Percentiles rank a stretch among this genome's conserved stretches.
Conservation (phyloP, 164 flowering plant species). For the Vitis riparia region DNA sequence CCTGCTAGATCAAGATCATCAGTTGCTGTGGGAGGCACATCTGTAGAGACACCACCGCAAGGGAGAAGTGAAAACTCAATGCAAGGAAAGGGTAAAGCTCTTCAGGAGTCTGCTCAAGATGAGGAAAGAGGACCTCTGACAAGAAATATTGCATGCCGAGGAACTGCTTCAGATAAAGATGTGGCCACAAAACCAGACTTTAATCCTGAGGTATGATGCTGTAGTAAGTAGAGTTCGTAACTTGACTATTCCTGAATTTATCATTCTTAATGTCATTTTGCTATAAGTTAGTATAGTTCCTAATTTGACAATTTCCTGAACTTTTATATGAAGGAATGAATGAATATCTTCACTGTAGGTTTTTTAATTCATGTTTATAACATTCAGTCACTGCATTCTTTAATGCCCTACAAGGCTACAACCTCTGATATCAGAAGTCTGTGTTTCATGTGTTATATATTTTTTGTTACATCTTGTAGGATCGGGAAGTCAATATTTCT, state of each 20-base stretch:
- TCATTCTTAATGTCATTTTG: neutral
- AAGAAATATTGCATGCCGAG: constrained; percentile 80
- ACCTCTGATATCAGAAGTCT: too few species aligned
- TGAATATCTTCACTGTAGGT: too few species aligned
- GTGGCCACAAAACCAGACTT: constrained; percentile 64
- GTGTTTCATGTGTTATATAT: neutral
- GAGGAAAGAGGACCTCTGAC: constrained; percentile 81
- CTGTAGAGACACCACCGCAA: constrained; percentile 53
- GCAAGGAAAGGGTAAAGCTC: constrained; percentile 95
- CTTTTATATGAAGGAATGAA: too few species aligned
- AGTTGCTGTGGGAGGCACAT: constrained; percentile 57
- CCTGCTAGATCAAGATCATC: constrained; percentile 86
- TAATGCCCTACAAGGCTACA: too few species aligned
- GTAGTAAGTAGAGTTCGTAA: too few species aligned
- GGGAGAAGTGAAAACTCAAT: constrained; percentile 69
- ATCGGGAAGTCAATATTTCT: constrained; percentile 84
- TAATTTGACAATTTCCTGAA: too few species aligned
- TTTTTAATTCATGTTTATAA: too few species aligned
- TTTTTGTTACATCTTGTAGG: constrained; percentile 39
- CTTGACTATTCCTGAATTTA: neutral
- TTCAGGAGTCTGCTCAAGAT: constrained; percentile 72
- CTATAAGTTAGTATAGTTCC: too few species aligned
- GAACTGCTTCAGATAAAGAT: constrained; percentile 78
- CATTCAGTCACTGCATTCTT: too few species aligned
- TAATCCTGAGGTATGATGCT: constrained; percentile 74